phyloP scores from a whole-genome alignment of 2,329 filamentous ascomycete species.

The Fusarium stilboides region DNA sequence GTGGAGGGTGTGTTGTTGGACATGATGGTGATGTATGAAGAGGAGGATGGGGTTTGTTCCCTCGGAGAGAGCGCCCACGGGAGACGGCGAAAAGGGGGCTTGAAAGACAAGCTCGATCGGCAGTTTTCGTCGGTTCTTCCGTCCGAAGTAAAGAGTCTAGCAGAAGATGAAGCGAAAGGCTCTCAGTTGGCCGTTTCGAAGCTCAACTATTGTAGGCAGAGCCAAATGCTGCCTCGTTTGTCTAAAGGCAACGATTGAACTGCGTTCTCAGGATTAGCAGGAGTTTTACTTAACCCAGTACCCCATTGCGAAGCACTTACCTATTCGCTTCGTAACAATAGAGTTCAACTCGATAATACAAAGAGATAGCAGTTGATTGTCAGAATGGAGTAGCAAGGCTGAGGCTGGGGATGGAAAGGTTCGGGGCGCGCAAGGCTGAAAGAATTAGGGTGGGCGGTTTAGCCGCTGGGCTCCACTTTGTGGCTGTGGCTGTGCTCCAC shows the following conservation, averaged over 20 bases:
- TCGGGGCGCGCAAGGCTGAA: slow-evolving; percentile 45
- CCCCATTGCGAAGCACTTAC: not conserved
- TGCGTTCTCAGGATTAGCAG: slow-evolving; percentile 1
- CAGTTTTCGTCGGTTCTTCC: not conserved
- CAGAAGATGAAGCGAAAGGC: slow-evolving; percentile 6
- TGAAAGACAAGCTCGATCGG: not conserved
- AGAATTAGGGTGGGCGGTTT: slow-evolving; percentile 1
- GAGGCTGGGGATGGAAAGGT: slow-evolving; percentile 45
- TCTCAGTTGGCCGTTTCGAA: slow-evolving; percentile 13
- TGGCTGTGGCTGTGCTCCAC: slow-evolving; percentile 23
- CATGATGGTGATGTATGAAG: slow-evolving; percentile 52
- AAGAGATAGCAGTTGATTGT: slow-evolving; percentile 20
- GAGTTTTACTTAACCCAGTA: not conserved
- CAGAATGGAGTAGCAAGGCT: slow-evolving; percentile 46
- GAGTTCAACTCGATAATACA: slow-evolving; percentile 10
- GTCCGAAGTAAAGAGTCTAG: not conserved
- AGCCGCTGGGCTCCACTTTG: slow-evolving; percentile 1
- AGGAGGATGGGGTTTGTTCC: slow-evolving; percentile 7
- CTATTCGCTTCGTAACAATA: slow-evolving; percentile 5
- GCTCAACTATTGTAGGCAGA: slow-evolving; percentile 6
- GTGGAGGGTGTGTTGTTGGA: slow-evolving; percentile 65
- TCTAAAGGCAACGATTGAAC: slow-evolving; percentile 5
- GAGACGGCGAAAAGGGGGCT: not conserved
- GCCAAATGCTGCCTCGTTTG: not conserved
- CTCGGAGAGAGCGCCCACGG: not conserved